Conservation (phyloP, 2,329 filamentous ascomycete genomes). For the Fonsecaea erecta region DNA sequence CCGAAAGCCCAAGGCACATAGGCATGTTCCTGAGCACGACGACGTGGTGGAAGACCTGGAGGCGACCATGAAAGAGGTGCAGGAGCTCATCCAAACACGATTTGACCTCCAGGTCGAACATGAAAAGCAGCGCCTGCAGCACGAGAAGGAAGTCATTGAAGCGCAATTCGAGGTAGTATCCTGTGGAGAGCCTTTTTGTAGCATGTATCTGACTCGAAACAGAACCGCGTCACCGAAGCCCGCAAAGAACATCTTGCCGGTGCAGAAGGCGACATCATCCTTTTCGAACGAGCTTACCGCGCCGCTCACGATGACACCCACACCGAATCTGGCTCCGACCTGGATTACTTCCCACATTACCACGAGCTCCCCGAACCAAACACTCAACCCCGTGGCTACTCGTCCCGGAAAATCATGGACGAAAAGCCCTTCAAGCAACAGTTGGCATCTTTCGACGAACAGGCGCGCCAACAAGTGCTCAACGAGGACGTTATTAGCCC, state of each 20-base stretch:
- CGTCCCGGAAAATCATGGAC: constrained; percentile 34
- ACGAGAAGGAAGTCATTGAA: constrained; percentile 43
- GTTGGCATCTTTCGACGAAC: constrained; percentile 33
- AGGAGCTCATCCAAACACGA: constrained; percentile 42
- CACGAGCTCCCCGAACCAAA: constrained; percentile 36
- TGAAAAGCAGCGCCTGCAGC: constrained; percentile 41
- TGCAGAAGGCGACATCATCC: constrained; percentile 48
- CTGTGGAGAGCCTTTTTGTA: constrained; percentile 17
- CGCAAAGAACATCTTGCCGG: constrained; percentile 45
- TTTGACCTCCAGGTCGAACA: constrained; percentile 43
- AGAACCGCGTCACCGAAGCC: constrained; percentile 37
- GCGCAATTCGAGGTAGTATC: constrained; percentile 38
- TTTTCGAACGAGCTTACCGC: constrained; percentile 46
- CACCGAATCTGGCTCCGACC: constrained; percentile 45
- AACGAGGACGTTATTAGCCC: constrained; percentile 37
- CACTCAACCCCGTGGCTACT: constrained; percentile 34
- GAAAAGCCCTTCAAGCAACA: constrained; percentile 36
- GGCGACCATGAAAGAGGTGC: constrained; percentile 37
- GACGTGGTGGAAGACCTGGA: constrained; percentile 44
- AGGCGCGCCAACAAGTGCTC: constrained; percentile 35
- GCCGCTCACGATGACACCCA: constrained; percentile 50
- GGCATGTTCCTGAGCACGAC: constrained; percentile 46
- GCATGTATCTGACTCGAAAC: constrained; percentile 33
- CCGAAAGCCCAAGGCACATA: constrained; percentile 49
- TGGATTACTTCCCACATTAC: constrained; percentile 36